phyloP scores from a whole-genome alignment of 306 rosid species.

The Dryas alaskensis region DNA sequence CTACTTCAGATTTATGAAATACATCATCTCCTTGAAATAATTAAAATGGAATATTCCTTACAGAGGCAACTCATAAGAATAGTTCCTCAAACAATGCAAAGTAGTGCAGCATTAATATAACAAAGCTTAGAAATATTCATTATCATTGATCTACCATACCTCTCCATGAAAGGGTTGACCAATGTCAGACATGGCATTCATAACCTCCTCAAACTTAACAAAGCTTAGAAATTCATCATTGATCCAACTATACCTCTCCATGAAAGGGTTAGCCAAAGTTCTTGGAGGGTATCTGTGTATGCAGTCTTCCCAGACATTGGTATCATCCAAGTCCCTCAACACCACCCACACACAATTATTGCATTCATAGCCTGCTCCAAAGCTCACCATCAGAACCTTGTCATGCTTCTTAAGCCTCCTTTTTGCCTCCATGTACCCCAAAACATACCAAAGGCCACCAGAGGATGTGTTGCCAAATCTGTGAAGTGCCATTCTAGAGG shows the following conservation, averaged over 20 bases:
- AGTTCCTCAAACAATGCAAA: neutral
- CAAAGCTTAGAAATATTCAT: neutral
- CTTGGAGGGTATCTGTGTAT: constrained; percentile 57
- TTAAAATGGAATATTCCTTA: neutral
- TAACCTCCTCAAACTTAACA: constrained; percentile 42
- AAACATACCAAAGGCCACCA: constrained; percentile 84
- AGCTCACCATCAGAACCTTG: constrained; percentile 72
- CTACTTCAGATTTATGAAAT: neutral
- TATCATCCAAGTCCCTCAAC: constrained; percentile 50
- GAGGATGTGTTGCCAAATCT: constrained; percentile 86
- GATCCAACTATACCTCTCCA: constrained; percentile 68
- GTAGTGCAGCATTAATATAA: neutral
- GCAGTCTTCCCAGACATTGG: constrained; percentile 74
- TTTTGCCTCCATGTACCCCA: constrained; percentile 90
- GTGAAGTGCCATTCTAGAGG: constrained; percentile 80
- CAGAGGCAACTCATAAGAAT: neutral
- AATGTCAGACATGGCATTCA: neutral
- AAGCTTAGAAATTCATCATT: constrained; percentile 58
- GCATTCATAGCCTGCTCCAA: constrained; percentile 91
- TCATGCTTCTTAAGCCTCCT: constrained; percentile 70
- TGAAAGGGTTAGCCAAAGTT: constrained; percentile 50
- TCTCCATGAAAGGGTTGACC: neutral
- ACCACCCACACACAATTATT: constrained; percentile 88
- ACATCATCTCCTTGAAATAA: neutral
- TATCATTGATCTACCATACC: neutral